Conservation (phyloP, 768 basidiomycete genomes). For the Dioszegia hungarica region DNA sequence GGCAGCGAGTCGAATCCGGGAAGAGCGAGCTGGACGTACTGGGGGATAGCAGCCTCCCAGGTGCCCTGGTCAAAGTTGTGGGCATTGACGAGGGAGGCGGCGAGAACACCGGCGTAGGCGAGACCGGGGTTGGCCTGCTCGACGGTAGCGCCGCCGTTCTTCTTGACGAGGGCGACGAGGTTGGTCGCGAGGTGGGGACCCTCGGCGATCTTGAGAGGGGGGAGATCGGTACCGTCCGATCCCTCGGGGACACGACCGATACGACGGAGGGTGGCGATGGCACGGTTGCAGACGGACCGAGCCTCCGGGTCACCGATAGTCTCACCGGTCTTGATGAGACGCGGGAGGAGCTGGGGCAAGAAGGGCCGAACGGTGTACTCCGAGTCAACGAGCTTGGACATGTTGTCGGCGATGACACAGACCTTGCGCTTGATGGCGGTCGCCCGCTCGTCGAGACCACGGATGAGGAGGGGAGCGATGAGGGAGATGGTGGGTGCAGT, state of each 20-base stretch:
- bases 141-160: constrained; percentile 61
- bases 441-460: constrained; percentile 90
- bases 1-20: constrained; percentile 62
- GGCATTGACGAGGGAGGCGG: constrained; percentile 76
- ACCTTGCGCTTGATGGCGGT: constrained; percentile 97
- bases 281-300: constrained; percentile 81
- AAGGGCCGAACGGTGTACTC: constrained; percentile 92
- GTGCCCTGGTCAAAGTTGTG: constrained; percentile 88
- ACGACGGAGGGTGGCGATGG: constrained; percentile 91
- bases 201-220: constrained; percentile 74
- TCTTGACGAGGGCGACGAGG: constrained; percentile 77
- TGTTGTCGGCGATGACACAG: constrained; percentile 96
- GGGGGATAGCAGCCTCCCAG: constrained; percentile 71
- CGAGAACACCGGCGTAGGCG: constrained; percentile 71
- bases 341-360: constrained; percentile 90
- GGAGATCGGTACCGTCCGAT: constrained; percentile 85
- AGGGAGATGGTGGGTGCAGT: constrained; percentile 94
- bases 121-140: constrained; percentile 58
- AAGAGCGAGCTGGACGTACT: constrained; percentile 67
- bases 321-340: constrained; percentile 89
- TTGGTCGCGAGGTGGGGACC: constrained; percentile 61
- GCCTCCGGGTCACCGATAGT: constrained; percentile 98
- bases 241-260: constrained; percentile 80
- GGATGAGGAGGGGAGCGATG: constrained; percentile 91
- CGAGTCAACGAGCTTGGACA: constrained; percentile 96